A percentile compares a stretch with the other conserved stretches of the same genome.
Evolutionary conservation across 208 protist species (phyloP).

Genomic region (Endotrypanum monterogeii): DNA sequence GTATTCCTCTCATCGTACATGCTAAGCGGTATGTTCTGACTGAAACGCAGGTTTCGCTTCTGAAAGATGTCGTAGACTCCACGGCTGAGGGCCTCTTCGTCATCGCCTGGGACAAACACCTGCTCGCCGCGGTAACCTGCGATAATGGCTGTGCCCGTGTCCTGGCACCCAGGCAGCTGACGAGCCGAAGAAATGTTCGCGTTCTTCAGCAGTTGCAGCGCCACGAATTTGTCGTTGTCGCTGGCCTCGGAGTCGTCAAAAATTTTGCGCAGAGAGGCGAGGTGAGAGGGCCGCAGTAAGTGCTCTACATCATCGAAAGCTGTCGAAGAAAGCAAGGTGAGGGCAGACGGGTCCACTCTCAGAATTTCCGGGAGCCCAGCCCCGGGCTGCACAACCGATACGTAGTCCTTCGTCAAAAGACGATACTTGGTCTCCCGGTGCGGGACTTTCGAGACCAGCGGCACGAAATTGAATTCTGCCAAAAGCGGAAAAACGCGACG

Average conservation of each 20-base stretch:
- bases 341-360: slow-evolving; percentile 87
- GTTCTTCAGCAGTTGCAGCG: slow-evolving; percentile 97
- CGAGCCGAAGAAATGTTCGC: slow-evolving; percentile 93
- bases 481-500: slow-evolving; percentile 40
- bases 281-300: slow-evolving; percentile 93
- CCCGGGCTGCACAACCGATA: slow-evolving; percentile 71
- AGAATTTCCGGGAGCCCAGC: slow-evolving; percentile 70
- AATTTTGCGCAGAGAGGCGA: slow-evolving; percentile 93
- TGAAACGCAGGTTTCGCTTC: slow-evolving; percentile 95
- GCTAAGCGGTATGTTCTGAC: slow-evolving; percentile 92
- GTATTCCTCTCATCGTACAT: slow-evolving; percentile 98
- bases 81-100: slow-evolving; percentile 91
- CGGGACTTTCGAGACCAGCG: slow-evolving; percentile 64
- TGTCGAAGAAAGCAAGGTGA: slow-evolving; percentile 81
- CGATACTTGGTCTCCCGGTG: slow-evolving; percentile 77
- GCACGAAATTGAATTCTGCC: slow-evolving; percentile 79
- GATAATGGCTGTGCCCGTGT: slow-evolving; percentile 97
- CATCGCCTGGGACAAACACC: slow-evolving; percentile 94
- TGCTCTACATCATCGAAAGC: slow-evolving; percentile 96
- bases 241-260: slow-evolving; percentile 96
- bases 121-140: slow-evolving; percentile 95
- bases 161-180: slow-evolving; percentile 94
- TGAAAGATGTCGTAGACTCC: slow-evolving; percentile 97
- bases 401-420: slow-evolving; percentile 87
- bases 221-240: slow-evolving; percentile 97